Percentiles rank a stretch among this genome's conserved stretches.
Evolutionary conservation across 345 rosid genomes (phyloP).

Genomic region (Aurinia saxatilis): DNA sequence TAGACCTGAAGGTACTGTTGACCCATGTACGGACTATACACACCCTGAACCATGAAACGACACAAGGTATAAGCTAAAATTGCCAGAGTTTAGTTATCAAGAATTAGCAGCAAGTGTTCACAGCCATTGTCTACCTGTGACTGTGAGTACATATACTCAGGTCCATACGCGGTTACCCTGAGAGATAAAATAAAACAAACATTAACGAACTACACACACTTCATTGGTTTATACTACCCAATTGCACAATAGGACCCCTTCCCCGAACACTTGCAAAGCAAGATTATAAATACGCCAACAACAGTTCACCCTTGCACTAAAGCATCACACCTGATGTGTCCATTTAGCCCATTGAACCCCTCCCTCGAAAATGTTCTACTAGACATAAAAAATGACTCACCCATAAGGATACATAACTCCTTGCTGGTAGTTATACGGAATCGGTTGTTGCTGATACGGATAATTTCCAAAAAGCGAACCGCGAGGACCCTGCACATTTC

Average conservation of each 20-base stretch:
- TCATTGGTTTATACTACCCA: too few relatives aligned
- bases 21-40: constrained; percentile 57
- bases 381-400: constrained; percentile 33
- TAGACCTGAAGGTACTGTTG: constrained; percentile 78
- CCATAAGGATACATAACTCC: constrained; percentile 79
- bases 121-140: constrained; percentile 54
- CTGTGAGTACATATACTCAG: constrained; percentile 59
- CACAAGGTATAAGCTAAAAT: neutral
- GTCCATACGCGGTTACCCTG: constrained; percentile 74
- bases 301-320: too few relatives aligned
- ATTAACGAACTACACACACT: neutral
- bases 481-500: constrained; percentile 50
- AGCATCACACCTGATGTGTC: too few relatives aligned
- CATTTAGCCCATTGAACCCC: too few relatives aligned
- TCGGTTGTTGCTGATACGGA: constrained; percentile 79
- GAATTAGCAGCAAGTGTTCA: neutral
- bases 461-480: constrained; percentile 51
- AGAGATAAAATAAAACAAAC: constrained; percentile 2
- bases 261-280: too few relatives aligned
- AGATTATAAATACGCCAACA: too few relatives aligned
- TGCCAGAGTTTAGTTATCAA: neutral
- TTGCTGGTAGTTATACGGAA: constrained; percentile 66
- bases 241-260: too few relatives aligned
- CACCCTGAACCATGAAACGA: constrained; percentile 39
- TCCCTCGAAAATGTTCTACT: too few relatives aligned